phyloP scores from a whole-genome alignment of 768 basidiomycete genomes.

The Serendipita sp. region DNA sequence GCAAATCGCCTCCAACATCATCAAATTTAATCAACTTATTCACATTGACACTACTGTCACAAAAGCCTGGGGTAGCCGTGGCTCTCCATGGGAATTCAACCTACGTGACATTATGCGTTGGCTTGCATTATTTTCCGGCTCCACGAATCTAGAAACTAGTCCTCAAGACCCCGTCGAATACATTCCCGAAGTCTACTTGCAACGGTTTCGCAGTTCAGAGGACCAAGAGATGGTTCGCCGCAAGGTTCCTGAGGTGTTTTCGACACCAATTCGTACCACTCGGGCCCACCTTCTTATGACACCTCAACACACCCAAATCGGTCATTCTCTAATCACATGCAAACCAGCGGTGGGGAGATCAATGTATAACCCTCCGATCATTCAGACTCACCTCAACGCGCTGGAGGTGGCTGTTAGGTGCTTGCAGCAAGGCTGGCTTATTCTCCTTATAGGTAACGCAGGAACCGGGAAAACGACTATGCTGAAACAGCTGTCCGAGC shows the following conservation, averaged over 20 bases:
- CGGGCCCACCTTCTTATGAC: constrained; percentile 9
- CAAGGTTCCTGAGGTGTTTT: not conserved
- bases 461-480: constrained; percentile 68
- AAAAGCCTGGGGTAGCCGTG: constrained; percentile 56
- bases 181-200: constrained; percentile 60
- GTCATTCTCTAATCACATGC: constrained; percentile 33
- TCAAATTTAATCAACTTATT: constrained; percentile 59
- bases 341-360: constrained; percentile 21
- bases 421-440: constrained; percentile 64
- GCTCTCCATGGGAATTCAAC: constrained; percentile 96
- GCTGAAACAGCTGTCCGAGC: constrained; percentile 49
- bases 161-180: constrained; percentile 39
- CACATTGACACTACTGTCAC: constrained; percentile 48
- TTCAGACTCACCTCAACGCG: constrained; percentile 46
- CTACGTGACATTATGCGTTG: constrained; percentile 86
- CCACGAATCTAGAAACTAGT: constrained; percentile 21
- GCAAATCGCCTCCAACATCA: constrained; percentile 51
- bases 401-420: constrained; percentile 65
- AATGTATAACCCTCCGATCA: constrained; percentile 31
- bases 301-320: constrained; percentile 38
- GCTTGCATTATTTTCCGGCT: constrained; percentile 33
- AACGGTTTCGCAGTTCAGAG: constrained; percentile 61
- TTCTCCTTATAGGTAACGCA: constrained; percentile 67
- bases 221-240: constrained; percentile 35
- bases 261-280: constrained; percentile 21